phyloP scores from a whole-genome alignment of 1,139 yeast genomes.

The Candida tropicalis region DNA sequence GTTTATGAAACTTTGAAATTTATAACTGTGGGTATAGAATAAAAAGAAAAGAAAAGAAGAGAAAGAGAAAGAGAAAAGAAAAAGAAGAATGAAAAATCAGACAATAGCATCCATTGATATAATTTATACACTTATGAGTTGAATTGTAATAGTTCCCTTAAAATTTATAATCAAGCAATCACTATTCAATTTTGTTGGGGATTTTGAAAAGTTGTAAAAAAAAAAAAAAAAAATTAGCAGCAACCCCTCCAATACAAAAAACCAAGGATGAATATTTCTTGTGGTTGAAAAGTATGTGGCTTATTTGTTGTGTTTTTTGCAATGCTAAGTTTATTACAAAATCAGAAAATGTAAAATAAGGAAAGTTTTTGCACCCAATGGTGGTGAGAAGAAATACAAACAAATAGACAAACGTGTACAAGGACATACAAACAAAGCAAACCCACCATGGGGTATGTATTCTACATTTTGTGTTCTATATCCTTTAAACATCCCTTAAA shows the following conservation, averaged over 20 bases:
- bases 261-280: neutral
- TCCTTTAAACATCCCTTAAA: constrained; percentile 1
- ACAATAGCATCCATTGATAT: constrained; percentile 1
- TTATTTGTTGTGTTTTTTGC: constrained; percentile 7
- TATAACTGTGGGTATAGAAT: constrained; percentile 1
- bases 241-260: no score
- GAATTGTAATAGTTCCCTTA: constrained; percentile 2
- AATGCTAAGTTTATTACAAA: constrained; percentile 1
- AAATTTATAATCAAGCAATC: no score
- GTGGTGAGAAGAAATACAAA: neutral
- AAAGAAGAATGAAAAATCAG: neutral
- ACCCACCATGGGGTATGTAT: no score
- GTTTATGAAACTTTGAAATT: neutral
- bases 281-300: constrained; percentile 1
- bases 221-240: no score
- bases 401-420: no score
- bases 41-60: constrained; percentile 1
- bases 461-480: no score
- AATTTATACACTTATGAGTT: neutral
- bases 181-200: no score
- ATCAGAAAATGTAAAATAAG: neutral
- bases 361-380: constrained; percentile 9
- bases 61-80: neutral
- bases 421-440: neutral
- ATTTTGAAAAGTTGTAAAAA: no score